Base-by-base conservation (phyloP, 257 asterid species). In the Leptodermis oblonga region DNA sequence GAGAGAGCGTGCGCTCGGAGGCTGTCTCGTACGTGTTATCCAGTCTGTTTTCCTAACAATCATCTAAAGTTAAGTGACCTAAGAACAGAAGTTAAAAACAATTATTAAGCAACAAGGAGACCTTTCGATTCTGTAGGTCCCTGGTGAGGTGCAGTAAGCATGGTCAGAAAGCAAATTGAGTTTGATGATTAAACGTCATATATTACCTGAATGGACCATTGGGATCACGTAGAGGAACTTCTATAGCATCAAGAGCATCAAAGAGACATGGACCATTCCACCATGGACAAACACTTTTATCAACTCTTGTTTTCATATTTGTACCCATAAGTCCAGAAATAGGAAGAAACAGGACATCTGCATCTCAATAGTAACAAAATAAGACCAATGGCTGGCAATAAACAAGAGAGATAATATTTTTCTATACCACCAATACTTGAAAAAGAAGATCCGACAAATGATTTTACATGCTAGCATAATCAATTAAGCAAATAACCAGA, bases 341-440 rank as follows among this genome's bases (percentile, higher is more conserved):
- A 23, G 99, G 97, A 67, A 94, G 95, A 81, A 94, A 94, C 75
- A 78, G 86, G 67, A 94, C 99, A 65, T 91, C 99, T 94, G 87
- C 66, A 81, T 34, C 34, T 58, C 66, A 73, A 34, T 30, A 71
- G 37, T 42, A 73, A 31, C 48, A 76, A 48, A 55, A 41, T 48
- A 68, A 46, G 65, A 41, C 61, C 48, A 20, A 49, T 52, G 45
- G 42, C 37, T 23, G n/a, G 56, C n/a, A 68, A 25, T 22, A 28
- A 20, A 26, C 5, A 49, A 4, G 13, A 34, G n/a, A 52, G 1
- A 20, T 8, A 51, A 52, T 1, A 45, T 18, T 45, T 34, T 12
- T 60, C 39, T 22, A 62, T 13, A 37, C 8, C 18, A 41, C 18
- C 46, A 61, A 20, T 17, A 61, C 37, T 26, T 31, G 36, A 2